Evolutionary conservation across 2,329 filamentous ascomycete genomes (phyloP), one percentile per base, ranked within the genome.

Genomic region (Neurospora sp.): DNA sequence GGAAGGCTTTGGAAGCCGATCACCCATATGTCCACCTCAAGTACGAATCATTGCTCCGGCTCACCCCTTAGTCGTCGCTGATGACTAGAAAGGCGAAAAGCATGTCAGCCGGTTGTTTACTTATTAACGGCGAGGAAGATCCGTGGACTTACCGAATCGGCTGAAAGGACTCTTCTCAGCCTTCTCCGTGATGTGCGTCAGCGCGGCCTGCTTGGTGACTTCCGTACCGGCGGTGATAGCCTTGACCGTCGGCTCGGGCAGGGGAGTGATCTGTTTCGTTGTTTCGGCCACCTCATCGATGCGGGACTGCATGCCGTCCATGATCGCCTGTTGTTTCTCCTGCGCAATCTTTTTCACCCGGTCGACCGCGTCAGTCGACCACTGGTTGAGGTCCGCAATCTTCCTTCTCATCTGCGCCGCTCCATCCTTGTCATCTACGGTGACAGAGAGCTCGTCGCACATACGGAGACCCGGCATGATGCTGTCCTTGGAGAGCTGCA

Each of bases 401-500:
- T 42, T 39, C 67, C 19, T 68, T 2, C 7, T 43, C 67, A 68
- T 36, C 67, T 68, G 38, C 23, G 38, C 36, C 39, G 67, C 3
- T n/a, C 6, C 67, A 19, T 42, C 33, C 19, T 28, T 9, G 38
- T 17, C 40, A 23, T 52, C 67, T 1, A 43, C 39, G 5, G 67
- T 43, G 28, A 17, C 13, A 4, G 67, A 43, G 38, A 68, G 38
- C 6, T 68, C 39, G 19, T 68, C 67, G 67, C 67, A 46, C 19
- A 68, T 15, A 3, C 3, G 2, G 13, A 68, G 39, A 3, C 38
- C 67, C 19, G 67, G 67, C 28, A 68, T 19, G 28, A 68, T 42
- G 67, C 43, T 68, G 5, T 68, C 67, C 67, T 38, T 42, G 40
- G 67, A 68, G 19, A 68, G 67, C n/a, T 68, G 38, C 13, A 68